Base-by-base conservation (phyloP, 352 stramenopile species). In the Plasmopara halstedii region DNA sequence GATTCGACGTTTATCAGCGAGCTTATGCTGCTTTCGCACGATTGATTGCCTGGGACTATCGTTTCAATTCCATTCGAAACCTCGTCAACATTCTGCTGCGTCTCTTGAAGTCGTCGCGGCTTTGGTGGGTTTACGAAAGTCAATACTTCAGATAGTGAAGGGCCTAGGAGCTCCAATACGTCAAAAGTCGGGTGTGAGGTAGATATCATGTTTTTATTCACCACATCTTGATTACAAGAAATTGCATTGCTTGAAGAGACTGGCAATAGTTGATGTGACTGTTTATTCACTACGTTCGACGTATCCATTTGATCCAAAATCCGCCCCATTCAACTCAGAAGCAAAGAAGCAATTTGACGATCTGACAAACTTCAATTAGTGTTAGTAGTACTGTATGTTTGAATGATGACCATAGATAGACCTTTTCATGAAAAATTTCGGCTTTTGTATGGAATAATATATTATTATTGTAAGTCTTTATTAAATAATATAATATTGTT, bases 121-220 rank as follows among this genome's bases (percentile, higher is more conserved):
- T 64, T 41, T 15, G 65, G 71, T 0, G 71, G 71, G 6, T 54
- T 46, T 29, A 70, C 56, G 22, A 76, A 59, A 20, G 65, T 70
- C 21, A 83, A 48, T 2, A 76, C 65, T 27, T 83, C 62, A 0
- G 74, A 58, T 17, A 83, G 55, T 29, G 71, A 83, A 17, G 71
- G 68, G 0, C 71, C 71, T 0, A 80, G 57, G 21, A 62, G 27
- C 39, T 79, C 67, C 15, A 79, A 50, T 4, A 53, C 49, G 29
- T 83, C 53, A 27, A 79, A 83, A n/a, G 39, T 37, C 1, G 44
- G 15, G 18, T 27, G 14, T 5, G 35, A n/a, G 4, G 19, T 6
- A 4, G 9, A 6, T 1, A 19, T 10, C 1, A 1, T 23, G 8
- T 40, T 27, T 22, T 15, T 32, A 10, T 50, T 31, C 0, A 21